Base-by-base conservation (phyloP, 2,329 filamentous ascomycete species). In the Tetracladium maxilliforme region DNA sequence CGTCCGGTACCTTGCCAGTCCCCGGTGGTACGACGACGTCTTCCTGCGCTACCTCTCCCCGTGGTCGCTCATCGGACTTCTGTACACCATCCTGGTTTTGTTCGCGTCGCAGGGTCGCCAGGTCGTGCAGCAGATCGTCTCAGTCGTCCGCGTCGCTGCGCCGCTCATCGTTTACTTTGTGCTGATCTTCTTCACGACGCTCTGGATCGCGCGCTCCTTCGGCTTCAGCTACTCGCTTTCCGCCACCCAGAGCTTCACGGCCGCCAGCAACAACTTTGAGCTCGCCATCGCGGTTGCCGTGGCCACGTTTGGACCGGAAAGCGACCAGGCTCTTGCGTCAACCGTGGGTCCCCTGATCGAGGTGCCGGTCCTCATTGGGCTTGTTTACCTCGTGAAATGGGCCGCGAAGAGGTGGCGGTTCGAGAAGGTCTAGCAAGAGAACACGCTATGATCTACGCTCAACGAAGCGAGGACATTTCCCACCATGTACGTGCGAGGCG, bases 221-320 rank as follows among this genome's bases (percentile, higher is more conserved):
- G 77, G 81, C 0, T 84, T 84, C 30, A 70, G 69, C 0, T 92
- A 92, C 43, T 61, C 62, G 18, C 45, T 84, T 2, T 64, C 67
- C 2, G 62, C 65, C 8, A 87, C 82, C 3, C 82, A 92, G 50
- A 84, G 79, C 42, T 90, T 92, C 40, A 92, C 81, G 0, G 86
- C 82, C 0, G 79, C 81, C 2, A 92, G 83, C 45, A 93, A 93
- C 43, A 92, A 93, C 44, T 93, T 93, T 41, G 84, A 93, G 54
- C 55, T 93, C 14, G 82, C 84, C 0, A 92, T 93, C 49, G 83
- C 83, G 0, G 83, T 93, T 0, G 80, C 80, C 0, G 73, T 92
- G 4, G 77, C 83, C 0, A 76, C 76, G 0, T 92, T 78, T 49
- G 84, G 83, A 0, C 63, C 75, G 0, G 55, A 77, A 19, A 87